Percentiles rank a stretch among this genome's conserved stretches.
These are phyloP conservation scores for Blastobotrys peoriensis DNA, from an alignment of 805 yeast species.

Conservation along the genomic window DNA sequence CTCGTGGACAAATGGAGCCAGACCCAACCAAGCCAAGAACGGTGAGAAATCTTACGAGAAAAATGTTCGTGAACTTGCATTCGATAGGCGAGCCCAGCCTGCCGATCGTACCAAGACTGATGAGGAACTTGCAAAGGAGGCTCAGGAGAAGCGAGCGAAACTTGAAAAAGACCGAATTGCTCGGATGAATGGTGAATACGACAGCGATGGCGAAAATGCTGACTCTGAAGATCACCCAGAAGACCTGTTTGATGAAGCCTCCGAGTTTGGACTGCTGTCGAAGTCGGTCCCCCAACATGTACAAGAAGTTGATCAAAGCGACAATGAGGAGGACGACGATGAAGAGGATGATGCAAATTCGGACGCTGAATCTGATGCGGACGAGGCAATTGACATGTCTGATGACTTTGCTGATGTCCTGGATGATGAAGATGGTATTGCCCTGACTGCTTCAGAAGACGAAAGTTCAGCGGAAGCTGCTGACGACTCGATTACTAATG, in stretches of 20 bases:
- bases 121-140: conserved; percentile 35
- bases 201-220: conserved; percentile 24
- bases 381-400: conserved; percentile 27
- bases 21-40: conserved; percentile 8
- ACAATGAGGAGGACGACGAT: conserved; percentile 29
- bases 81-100: conserved; percentile 38
- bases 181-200: conserved; percentile 34
- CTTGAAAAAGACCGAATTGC: conserved; percentile 31
- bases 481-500: conserved; percentile 24
- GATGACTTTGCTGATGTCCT: conserved; percentile 39
- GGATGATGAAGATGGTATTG: conserved; percentile 17
- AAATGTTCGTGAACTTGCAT: conserved; percentile 34
- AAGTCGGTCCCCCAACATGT: neutral
- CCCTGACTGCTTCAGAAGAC: conserved; percentile 14
- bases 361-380: conserved; percentile 4
- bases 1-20: conserved; percentile 6
- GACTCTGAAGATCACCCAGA: conserved; percentile 24
- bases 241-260: conserved; percentile 4
- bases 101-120: conserved; percentile 38
- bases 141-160: conserved; percentile 26
- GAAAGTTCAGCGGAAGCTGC: conserved; percentile 41
- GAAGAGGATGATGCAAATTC: conserved; percentile 26
- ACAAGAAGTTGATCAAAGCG: too few species aligned
- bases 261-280: conserved; percentile 1
- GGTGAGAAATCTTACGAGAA: conserved; percentile 31